A percentile compares a stretch with the other conserved stretches of the same genome.
These are phyloP conservation scores for Periconia macrospinosa DNA, from an alignment of 2,329 filamentous ascomycete species.

Conservation along the genomic window DNA sequence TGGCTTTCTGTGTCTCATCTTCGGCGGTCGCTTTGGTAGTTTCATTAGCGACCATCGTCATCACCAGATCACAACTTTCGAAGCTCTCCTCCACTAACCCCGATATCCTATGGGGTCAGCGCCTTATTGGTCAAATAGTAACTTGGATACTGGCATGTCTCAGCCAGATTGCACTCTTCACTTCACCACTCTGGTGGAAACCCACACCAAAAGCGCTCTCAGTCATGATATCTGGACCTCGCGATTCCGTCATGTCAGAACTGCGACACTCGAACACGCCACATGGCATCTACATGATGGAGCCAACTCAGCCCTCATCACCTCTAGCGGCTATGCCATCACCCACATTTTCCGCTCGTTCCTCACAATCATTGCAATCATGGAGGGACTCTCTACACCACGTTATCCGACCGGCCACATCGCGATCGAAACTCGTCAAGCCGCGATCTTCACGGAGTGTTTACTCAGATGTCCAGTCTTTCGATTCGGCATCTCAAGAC, in stretches of 20 bases:
- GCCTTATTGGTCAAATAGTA: slow-evolving; percentile 40
- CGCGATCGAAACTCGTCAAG: slow-evolving; percentile 38
- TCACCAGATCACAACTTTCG: slow-evolving; percentile 25
- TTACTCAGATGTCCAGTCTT: slow-evolving; percentile 36
- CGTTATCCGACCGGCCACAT: slow-evolving; percentile 42
- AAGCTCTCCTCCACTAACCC: slow-evolving; percentile 17
- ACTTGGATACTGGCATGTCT: slow-evolving; percentile 36
- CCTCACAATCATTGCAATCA: slow-evolving; percentile 38
- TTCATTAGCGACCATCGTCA: slow-evolving; percentile 29
- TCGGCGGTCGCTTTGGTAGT: slow-evolving; percentile 28
- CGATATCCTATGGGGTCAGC: slow-evolving; percentile 22
- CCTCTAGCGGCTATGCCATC: slow-evolving; percentile 36
- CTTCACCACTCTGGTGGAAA: slow-evolving; percentile 28
- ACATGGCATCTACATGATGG: slow-evolving; percentile 26
- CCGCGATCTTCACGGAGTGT: slow-evolving; percentile 35
- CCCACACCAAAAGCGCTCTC: slow-evolving; percentile 19
- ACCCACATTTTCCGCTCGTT: slow-evolving; percentile 38
- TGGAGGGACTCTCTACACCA: slow-evolving; percentile 43
- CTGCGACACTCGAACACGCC: slow-evolving; percentile 25
- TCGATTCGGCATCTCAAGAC: slow-evolving; percentile 51
- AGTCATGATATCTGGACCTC: slow-evolving; percentile 26
- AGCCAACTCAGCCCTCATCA: slow-evolving; percentile 26
- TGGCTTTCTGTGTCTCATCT: slow-evolving; percentile 21
- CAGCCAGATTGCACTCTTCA: slow-evolving; percentile 33
- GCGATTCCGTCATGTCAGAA: slow-evolving; percentile 42